Evolutionary conservation across 345 rosid species (phyloP), one percentile per base, ranked within the genome.

Genomic region (Dipteronia dyeriana): DNA sequence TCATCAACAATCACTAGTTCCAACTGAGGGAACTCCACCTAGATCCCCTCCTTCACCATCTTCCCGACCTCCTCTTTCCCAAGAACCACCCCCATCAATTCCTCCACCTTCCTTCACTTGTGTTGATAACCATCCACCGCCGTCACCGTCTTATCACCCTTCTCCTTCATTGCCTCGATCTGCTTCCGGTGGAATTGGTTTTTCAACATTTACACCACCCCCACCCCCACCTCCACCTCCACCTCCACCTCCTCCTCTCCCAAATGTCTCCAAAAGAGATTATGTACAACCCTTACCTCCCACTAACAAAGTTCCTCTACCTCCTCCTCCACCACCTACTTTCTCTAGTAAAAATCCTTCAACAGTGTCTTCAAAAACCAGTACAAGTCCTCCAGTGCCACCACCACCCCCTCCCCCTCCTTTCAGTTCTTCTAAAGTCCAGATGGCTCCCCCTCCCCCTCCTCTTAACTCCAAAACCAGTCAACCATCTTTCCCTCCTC

Each of bases 21-120:
- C 79, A 62, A 79, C 59, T 53, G 79, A 81, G 79, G 86, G 79
- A 76, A 73, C 66, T 38, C 70, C 71, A 70, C 77, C 87, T 68
- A 63, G 79, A 72, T 75, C 57, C 68, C 72, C 84, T 57, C 81
- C 76, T 78, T 78, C 80, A 22, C 31, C 81, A 60, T 68, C 77
- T 75, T 76, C 68, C 10, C 66, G 75, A 67, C 64, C 80, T 20
- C 78, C 83, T 34, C 72, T 75, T 54, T 79, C 87, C 1, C 83
- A 78, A 2, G 79, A 79, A 14, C 83, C 79, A 8, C 70, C 80
- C n/a, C 82, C 79, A 12, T 45, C 79, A 61, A 6, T n/a, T 59
- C 84, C 83, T 19, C 75, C 85, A 8, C 74, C 81, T 14, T 53
- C 69, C 65, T 69, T 49, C 22, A 2, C 63, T 59, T 13, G 63